Evolutionary conservation across 2,329 filamentous ascomycete species (phyloP), one percentile per base, ranked within the genome.

Genomic region (Mariannaea sp.): DNA sequence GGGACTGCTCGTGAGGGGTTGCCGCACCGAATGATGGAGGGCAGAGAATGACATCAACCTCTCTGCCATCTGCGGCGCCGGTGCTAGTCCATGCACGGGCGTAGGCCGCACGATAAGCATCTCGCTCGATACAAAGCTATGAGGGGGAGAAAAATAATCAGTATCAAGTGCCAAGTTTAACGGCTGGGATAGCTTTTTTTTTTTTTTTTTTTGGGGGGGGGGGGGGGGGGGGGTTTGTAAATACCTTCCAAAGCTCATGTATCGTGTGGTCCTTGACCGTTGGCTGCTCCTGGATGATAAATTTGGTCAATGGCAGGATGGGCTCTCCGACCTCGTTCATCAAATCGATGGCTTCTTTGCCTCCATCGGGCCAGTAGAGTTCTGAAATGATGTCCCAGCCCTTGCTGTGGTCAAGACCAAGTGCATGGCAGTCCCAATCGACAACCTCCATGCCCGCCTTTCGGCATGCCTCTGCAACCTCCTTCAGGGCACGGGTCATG

Each of bases 341-440:
- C 0, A 78, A 75, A 2, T 73, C 75, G 1, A 70, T 68, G 24
- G 80, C 79, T 53, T 83, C 78, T n/a, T 74, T 70, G 1, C 77
- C 85, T 24, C 82, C 85, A 59, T 89, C 86, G 1, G 76, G 69
- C 68, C 82, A 88, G 65, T 86, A 86, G 1, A 84, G 62, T 1
- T 59, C 58, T 2, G 65, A 65, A 12, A 60, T 19, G 7, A 82
- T 73, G 6, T 83, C 71, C 67, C 81, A 74, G 0, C 77, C 78
- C 46, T 80, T 71, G 14, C 70, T 65, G 58, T 86, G 85, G 47
- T 80, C 74, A 57, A 85, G 85, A 46, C 79, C 74, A 58, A 77
- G 73, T 17, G 80, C 70, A 60, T 80, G 68, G 77, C 83, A 81
- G 3, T 69, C 59, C 68, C 68, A 70, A 44, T 84, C 77, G 4